Conservation (phyloP, 2,329 filamentous ascomycete genomes). For the Penicillium oxalicum region DNA sequence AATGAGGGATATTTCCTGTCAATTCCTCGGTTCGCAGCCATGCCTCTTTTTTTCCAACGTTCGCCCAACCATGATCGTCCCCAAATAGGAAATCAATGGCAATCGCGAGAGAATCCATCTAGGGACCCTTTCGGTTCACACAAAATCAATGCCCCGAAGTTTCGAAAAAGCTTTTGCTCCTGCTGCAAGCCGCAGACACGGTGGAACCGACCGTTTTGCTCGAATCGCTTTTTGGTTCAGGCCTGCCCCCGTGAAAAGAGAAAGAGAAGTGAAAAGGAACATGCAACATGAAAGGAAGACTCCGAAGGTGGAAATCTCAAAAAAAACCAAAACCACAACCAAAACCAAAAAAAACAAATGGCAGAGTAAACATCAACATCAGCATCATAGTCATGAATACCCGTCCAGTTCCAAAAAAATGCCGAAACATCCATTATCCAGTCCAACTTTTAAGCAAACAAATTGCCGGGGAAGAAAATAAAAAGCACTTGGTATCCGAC, state of each 20-base stretch:
- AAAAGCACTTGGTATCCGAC: too few relatives aligned
- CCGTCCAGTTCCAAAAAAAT: slow-evolving; percentile 3
- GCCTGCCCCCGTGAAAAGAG: slow-evolving; percentile 6
- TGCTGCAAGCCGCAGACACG: not conserved
- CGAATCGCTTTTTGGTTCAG: slow-evolving; percentile 17
- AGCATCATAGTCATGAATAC: slow-evolving; percentile 2
- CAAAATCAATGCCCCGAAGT: too few relatives aligned
- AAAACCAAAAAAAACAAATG: too few relatives aligned
- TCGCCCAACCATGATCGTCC: too few relatives aligned
- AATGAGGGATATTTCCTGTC: too few relatives aligned
- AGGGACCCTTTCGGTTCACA: too few relatives aligned
- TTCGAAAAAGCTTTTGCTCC: not conserved
- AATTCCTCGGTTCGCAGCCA: too few relatives aligned
- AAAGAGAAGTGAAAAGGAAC: slow-evolving; percentile 3
- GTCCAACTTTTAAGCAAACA: slow-evolving; percentile 16
- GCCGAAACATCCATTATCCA: not conserved
- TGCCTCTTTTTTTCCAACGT: too few relatives aligned
- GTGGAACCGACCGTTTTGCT: slow-evolving; percentile 10
- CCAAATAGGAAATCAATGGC: too few relatives aligned
- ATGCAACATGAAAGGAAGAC: too few relatives aligned
- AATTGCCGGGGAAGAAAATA: slow-evolving; percentile 1
- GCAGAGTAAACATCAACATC: too few relatives aligned
- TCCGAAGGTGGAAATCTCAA: not conserved
- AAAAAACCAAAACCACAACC: not conserved
- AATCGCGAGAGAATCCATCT: too few relatives aligned